Conservation (phyloP, 108 stramenopile genomes). For the Skeletonema costatum region DNA sequence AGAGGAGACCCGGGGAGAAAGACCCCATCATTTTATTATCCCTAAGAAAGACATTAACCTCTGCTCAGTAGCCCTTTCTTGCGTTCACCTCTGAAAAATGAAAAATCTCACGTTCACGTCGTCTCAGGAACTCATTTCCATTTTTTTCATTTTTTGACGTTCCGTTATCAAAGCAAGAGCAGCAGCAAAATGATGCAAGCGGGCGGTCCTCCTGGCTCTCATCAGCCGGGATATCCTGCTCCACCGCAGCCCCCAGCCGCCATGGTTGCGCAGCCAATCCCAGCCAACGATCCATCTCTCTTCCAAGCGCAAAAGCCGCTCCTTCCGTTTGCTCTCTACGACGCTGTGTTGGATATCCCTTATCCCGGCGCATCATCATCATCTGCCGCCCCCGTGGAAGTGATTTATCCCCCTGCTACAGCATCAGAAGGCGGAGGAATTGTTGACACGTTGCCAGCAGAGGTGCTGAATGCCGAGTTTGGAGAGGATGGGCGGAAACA, state of each 20-base stretch:
- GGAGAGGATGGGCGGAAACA: constrained; percentile 4
- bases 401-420: constrained; percentile 14
- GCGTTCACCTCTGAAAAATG: too few species aligned
- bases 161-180: too few species aligned
- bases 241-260: constrained; percentile 13
- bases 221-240: neutral
- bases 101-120: too few species aligned
- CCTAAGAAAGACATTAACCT: too few species aligned
- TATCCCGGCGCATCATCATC: constrained; percentile 24
- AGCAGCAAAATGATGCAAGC: constrained; percentile 24
- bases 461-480: constrained; percentile 17
- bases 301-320: neutral
- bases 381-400: neutral
- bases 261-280: constrained; percentile 2
- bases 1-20: too few species aligned
- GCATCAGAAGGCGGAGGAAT: neutral
- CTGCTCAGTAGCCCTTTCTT: too few species aligned
- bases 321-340: constrained; percentile 37
- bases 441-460: constrained; percentile 8
- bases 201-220: constrained; percentile 1
- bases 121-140: too few species aligned
- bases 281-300: constrained; percentile 14
- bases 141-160: too few species aligned
- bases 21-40: too few species aligned
- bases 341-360: constrained; percentile 35